Evolutionary conservation across 306 rosid species (phyloP), one percentile per base, ranked within the genome.

Genomic region (Cyamopsis tetragonoloba): DNA sequence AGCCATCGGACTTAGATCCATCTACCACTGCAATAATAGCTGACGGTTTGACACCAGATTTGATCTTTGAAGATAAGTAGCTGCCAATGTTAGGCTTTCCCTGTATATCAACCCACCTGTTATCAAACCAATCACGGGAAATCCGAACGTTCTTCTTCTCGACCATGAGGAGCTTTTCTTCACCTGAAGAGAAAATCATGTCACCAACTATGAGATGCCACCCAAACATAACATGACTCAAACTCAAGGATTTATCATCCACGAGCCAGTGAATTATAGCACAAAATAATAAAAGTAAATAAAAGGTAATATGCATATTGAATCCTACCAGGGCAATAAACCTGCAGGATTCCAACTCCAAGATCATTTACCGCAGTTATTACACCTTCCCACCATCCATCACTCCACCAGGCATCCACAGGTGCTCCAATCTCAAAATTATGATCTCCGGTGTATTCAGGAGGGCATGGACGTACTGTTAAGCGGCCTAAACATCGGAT

Each of bases 351-450:
- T 72, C 82, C 83, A 71, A 18, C 70, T 72, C 80, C 86, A 43
- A 79, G 48, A 27, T 22, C 35, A 58, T 77, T 57, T 18, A 83
- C 68, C 53, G 87, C 84, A 53, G 82, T 70, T 60, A 90, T 27
- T 46, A 90, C 82, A 55, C 95, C 88, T 80, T 90, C 96, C 96
- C 96, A 90, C 96, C 96, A 90, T 63, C 95, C 92, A 46, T 87
- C 95, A 60, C 86, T 26, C 84, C 89, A 87, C 95, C 91, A 82
- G 23, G 86, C 96, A 80, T 90, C 96, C 49, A 90, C 96, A 17
- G 87, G 59, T 8, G 73, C 70, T 43, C 96, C 96, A 80, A 85
- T 69, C 80, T 80, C 88, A 46, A 82, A 66, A 37, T 15, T 54
- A 30, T 11, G 32, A 28, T 51, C 65, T 15, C 62, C 50, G 68